Conservation (phyloP, 257 asterid genomes). For the Coffea canephora region DNA sequence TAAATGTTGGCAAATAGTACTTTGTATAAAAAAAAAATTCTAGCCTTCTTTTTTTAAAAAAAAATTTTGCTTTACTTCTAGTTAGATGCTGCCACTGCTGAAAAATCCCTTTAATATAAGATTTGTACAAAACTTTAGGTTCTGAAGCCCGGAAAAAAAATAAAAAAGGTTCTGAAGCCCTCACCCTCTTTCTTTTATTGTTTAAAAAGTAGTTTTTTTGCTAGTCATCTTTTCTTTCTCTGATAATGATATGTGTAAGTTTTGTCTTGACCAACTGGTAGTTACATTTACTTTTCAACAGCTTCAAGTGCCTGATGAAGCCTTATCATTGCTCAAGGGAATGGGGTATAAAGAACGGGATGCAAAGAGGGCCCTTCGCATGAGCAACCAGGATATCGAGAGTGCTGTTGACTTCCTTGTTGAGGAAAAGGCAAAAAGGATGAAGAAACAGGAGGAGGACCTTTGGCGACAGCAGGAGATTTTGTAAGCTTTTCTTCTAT, state of each 20-base stretch:
- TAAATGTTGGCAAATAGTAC: not conserved
- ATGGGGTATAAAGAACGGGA: slow-evolving; percentile 79
- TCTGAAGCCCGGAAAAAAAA: not conserved
- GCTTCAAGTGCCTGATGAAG: slow-evolving; percentile 93
- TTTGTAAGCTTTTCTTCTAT: slow-evolving; percentile 33
- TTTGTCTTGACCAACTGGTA: not conserved
- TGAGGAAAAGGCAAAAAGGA: slow-evolving; percentile 60
- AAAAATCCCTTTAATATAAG: not conserved
- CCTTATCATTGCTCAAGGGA: slow-evolving; percentile 60
- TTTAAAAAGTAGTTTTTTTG: not conserved
- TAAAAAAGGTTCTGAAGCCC: not conserved
- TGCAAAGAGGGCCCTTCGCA: slow-evolving; percentile 92
- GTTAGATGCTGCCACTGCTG: not conserved
- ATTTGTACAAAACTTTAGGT: not conserved
- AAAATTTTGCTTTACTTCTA: not conserved
- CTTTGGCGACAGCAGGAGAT: slow-evolving; percentile 54
- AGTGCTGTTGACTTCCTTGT: slow-evolving; percentile 80
- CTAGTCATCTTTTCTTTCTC: not conserved
- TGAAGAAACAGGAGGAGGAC: slow-evolving; percentile 57
- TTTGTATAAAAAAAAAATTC: no score
- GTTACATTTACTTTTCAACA: slow-evolving; percentile 23
- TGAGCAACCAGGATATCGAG: slow-evolving; percentile 73
- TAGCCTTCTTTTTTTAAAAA: not conserved
- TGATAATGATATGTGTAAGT: not conserved
- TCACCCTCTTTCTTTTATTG: not conserved